phyloP scores from a whole-genome alignment of 352 stramenopile genomes.

The Phytopythium vexans region DNA sequence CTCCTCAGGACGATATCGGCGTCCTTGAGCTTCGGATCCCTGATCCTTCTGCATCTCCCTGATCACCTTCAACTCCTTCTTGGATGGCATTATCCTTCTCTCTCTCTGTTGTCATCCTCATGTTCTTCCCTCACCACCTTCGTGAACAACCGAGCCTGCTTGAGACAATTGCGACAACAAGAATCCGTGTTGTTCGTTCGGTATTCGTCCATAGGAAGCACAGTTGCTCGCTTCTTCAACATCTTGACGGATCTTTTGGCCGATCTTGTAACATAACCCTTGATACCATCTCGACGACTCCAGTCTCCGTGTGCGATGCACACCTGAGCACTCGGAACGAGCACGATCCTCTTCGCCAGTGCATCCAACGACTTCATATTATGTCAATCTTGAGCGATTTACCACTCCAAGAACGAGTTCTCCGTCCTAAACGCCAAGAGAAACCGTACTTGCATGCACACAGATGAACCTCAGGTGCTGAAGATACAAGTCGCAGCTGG shows the following conservation, averaged over 20 bases:
- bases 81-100: too few relatives aligned
- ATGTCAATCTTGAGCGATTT: neutral
- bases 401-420: slow-evolving; percentile 2
- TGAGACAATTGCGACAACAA: slow-evolving; percentile 6
- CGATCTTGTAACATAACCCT: slow-evolving; percentile 6
- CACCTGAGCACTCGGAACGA: neutral
- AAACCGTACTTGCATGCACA: slow-evolving; percentile 3
- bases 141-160: slow-evolving; percentile 7
- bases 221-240: slow-evolving; percentile 9
- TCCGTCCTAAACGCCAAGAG: slow-evolving; percentile 6
- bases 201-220: slow-evolving; percentile 12
- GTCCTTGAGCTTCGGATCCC: too few relatives aligned
- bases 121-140: neutral
- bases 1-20: too few relatives aligned
- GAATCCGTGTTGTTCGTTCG: slow-evolving; percentile 8
- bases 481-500: slow-evolving; percentile 5
- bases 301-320: slow-evolving; percentile 9
- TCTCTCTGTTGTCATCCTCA: neutral
- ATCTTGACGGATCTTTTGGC: slow-evolving; percentile 7
- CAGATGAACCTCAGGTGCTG: slow-evolving; percentile 4
- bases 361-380: slow-evolving; percentile 3
- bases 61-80: too few relatives aligned
- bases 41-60: too few relatives aligned
- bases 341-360: slow-evolving; percentile 4
- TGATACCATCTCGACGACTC: slow-evolving; percentile 10